Evolutionary conservation across 2,329 filamentous ascomycete genomes (phyloP).

Genomic region (Fusarium compactum): DNA sequence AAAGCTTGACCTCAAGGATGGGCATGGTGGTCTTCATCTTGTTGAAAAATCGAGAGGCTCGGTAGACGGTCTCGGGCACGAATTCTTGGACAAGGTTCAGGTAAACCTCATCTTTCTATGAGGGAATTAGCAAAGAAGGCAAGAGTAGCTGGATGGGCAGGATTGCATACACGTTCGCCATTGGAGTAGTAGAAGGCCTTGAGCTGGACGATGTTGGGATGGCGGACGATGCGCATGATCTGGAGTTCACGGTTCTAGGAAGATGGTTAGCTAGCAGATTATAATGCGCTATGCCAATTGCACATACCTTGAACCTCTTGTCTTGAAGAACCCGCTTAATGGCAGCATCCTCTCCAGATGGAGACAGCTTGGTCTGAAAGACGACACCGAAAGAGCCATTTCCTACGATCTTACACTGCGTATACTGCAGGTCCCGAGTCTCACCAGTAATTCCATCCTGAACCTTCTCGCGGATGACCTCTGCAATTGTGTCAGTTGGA

Average conservation of each 20-base stretch:
- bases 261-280: slow-evolving; percentile 31
- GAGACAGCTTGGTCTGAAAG: slow-evolving; percentile 98
- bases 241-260: slow-evolving; percentile 96
- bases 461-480: slow-evolving; percentile 98
- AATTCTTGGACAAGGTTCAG: slow-evolving; percentile 98
- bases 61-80: slow-evolving; percentile 97
- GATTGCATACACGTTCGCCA: slow-evolving; percentile 83
- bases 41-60: slow-evolving; percentile 98
- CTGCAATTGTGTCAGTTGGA: slow-evolving; percentile 60
- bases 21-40: slow-evolving; percentile 99
- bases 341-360: slow-evolving; percentile 97
- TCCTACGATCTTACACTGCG: slow-evolving; percentile 99
- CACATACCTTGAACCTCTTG: slow-evolving; percentile 95
- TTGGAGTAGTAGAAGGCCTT: slow-evolving; percentile 99
- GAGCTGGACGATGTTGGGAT: slow-evolving; percentile 98
- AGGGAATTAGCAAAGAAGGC: slow-evolving; percentile 29
- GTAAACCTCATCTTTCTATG: slow-evolving; percentile 96
- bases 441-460: slow-evolving; percentile 98
- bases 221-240: slow-evolving; percentile 99
- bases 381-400: slow-evolving; percentile 99
- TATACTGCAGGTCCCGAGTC: slow-evolving; percentile 96
- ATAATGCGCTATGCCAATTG: background rate
- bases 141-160: background rate
- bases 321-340: slow-evolving; percentile 99
- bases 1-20: slow-evolving; percentile 97